Percentiles rank a stretch among this genome's conserved stretches.
Evolutionary conservation across 2,329 filamentous ascomycete species (phyloP).

Genomic region (Fusarium pininemorale): DNA sequence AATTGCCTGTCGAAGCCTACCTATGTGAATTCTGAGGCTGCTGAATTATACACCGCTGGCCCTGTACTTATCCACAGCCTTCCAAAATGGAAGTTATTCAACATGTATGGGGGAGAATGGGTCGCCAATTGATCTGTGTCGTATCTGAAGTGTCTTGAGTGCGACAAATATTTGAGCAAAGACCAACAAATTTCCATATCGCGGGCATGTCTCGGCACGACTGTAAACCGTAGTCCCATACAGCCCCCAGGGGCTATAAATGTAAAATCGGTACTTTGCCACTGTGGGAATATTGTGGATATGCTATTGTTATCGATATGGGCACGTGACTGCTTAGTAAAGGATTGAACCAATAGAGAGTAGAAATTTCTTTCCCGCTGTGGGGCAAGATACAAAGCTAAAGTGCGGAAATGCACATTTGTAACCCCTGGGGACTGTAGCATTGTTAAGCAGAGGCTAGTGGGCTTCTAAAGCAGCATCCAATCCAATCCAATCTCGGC

Average conservation of each 20-base stretch:
- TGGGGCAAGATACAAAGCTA: no score
- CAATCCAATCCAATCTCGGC: slow-evolving; percentile 27
- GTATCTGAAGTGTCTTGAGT: not conserved
- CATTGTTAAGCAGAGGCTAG: slow-evolving; percentile 6
- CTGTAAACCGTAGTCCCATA: slow-evolving; percentile 16
- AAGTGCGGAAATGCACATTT: no score
- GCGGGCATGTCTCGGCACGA: slow-evolving; percentile 36
- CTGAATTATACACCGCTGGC: slow-evolving; percentile 2
- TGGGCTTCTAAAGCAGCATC: slow-evolving; percentile 11
- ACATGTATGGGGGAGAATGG: slow-evolving; percentile 6
- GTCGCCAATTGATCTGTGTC: slow-evolving; percentile 13
- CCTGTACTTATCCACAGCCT: slow-evolving; percentile 15
- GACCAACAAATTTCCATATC: not conserved
- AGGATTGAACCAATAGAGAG: no score
- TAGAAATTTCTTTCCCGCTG: no score
- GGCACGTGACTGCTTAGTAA: no score
- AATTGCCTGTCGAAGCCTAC: slow-evolving; percentile 1
- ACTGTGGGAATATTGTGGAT: no score
- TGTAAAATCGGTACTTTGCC: no score
- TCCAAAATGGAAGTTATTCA: slow-evolving; percentile 27
- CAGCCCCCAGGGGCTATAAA: no score
- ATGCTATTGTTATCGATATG: no score
- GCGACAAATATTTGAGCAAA: slow-evolving; percentile 10
- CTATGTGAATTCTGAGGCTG: not conserved
- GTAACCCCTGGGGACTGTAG: no score